A percentile compares a stretch with the other conserved stretches of the same genome.
phyloP scores from a whole-genome alignment of 2,329 filamentous ascomycete species.

The Biscogniauxia mediterranea region DNA sequence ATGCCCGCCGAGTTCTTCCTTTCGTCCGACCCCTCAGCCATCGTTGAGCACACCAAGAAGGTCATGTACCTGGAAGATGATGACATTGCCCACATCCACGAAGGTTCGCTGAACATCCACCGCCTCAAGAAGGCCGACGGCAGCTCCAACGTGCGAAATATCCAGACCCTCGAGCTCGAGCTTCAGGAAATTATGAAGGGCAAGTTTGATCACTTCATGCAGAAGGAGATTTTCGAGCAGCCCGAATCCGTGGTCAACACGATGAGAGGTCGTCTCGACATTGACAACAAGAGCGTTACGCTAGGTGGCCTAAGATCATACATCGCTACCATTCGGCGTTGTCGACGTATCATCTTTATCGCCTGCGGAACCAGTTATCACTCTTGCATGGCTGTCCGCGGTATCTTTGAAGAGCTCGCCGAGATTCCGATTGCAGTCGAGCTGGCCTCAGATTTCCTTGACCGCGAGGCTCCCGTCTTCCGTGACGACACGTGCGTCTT shows the following conservation, averaged over 20 bases:
- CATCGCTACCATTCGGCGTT: constrained; percentile 93
- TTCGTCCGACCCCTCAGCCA: constrained; percentile 95
- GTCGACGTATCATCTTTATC: constrained; percentile 97
- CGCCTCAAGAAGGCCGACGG: constrained; percentile 95
- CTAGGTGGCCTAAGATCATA: constrained; percentile 95
- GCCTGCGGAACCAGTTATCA: constrained; percentile 98
- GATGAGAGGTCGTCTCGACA: constrained; percentile 97
- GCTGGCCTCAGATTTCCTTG: constrained; percentile 95
- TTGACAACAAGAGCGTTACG: constrained; percentile 90
- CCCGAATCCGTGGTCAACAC: constrained; percentile 99
- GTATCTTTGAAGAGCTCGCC: constrained; percentile 94
- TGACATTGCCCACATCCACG: constrained; percentile 99
- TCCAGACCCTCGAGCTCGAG: constrained; percentile 98
- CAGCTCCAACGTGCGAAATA: constrained; percentile 93
- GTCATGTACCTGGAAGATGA: constrained; percentile 99
- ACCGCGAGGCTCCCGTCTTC: constrained; percentile 96
- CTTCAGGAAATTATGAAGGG: constrained; percentile 99
- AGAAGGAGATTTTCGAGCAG: constrained; percentile 99
- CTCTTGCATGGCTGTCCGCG: constrained; percentile 98
- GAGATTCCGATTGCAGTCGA: constrained; percentile 98
- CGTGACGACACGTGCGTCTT: constrained; percentile 99
- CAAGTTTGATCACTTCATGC: constrained; percentile 99
- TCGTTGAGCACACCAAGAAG: constrained; percentile 99
- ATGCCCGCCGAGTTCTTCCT: constrained; percentile 99
- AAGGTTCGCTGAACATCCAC: constrained; percentile 98